Base-by-base conservation (phyloP, 139 green algal species). In the Gonium pectorale region DNA sequence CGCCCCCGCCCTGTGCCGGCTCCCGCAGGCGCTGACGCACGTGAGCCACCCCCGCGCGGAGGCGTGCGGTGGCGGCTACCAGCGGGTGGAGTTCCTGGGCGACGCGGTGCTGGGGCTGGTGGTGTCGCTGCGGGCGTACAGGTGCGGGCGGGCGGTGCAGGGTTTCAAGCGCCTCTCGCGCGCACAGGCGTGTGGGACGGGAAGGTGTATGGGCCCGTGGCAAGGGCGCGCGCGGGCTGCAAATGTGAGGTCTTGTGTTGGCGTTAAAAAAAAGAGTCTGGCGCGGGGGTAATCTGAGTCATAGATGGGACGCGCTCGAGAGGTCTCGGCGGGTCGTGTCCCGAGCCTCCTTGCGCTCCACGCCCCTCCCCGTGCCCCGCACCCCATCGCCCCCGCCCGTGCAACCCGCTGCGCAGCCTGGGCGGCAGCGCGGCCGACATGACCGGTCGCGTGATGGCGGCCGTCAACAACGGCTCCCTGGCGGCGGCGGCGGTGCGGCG, bases 91-190 rank as follows among this genome's bases (percentile, higher is more conserved):
- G 71, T 80, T 80, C 71, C 49, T 80, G 49, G 71, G 71, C 0
- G 71, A 80, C 51, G 71, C 33, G n/a, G 71, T 80, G 71, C 35
- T 67, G 71, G 71, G 71, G 24, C 21, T 67, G 51, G 49, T 80
- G 71, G 71, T 26, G 26, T 67, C 49, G 27, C 33, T 67, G 33
- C 67, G 71, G 71, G 49, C 33, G 6, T 80, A 38, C 71, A 51
- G 71, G 71, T 78, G 44, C 2, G 67, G 24, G 17, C 21, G 40
- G 13, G 64, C 46, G 11, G 46, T 54, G 46, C 46, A 54, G 13
- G 46, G 13, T 54, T 11, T 15, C 46, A 54, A 15, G 46, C 46
- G 13, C 46, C 46, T 54, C 15, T 15, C 15, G 15, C 13, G 46
- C 11, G 46, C 11, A 15, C 13, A 11, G 11, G 46, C 46, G 13